Base-by-base conservation (phyloP, 2,329 filamentous ascomycete species). In the Hypoxylon sp. region DNA sequence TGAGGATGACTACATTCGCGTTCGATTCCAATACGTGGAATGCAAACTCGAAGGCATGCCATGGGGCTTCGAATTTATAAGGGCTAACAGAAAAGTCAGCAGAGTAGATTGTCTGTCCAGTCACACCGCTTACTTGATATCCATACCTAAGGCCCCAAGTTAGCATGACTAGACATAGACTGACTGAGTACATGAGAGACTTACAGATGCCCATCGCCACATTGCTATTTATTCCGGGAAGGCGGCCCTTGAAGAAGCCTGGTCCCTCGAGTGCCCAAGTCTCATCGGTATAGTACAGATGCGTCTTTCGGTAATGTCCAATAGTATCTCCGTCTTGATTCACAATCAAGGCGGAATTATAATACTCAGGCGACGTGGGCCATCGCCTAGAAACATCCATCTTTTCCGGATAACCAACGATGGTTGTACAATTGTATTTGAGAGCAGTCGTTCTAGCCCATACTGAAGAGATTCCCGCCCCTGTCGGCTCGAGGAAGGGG, bases 391-490 rank as follows among this genome's bases (percentile, higher is more conserved):
- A 75, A 0, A 85, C 74, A 53, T 90, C 87, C 0, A 86, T 86
- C 72, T 86, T 87, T 63, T 96, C 93, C 0, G 93, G 92, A 60
- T 95, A 96, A 0, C 93, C 93, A 1, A 89, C 87, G 0, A 87
- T 86, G 0, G 95, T 91, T 55, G 85, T 81, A 74, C 91, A 94
- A 65, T 89, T 83, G 73, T 91, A 84, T 71, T 89, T 89, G 21
- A 88, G 81, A 0, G 93, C 92, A 0, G 85, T 87, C 0, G 85
- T 87, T 38, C 87, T 83, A 0, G 92, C 91, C 93, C 92, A 96
- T 19, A 90, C 78, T 0, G 91, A 89, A 5, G 85, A 89, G 58
- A 91, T 87, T 0, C 93, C 93, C 0, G 86, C 82, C 4, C 86
- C 85, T 0, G 87, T 87, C 0, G 83, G 86, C 74, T 96, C 93